Evolutionary conservation across 1,139 yeast genomes (phyloP), one percentile per base, ranked within the genome.

Genomic region (Magnusiomyces paraingens): DNA sequence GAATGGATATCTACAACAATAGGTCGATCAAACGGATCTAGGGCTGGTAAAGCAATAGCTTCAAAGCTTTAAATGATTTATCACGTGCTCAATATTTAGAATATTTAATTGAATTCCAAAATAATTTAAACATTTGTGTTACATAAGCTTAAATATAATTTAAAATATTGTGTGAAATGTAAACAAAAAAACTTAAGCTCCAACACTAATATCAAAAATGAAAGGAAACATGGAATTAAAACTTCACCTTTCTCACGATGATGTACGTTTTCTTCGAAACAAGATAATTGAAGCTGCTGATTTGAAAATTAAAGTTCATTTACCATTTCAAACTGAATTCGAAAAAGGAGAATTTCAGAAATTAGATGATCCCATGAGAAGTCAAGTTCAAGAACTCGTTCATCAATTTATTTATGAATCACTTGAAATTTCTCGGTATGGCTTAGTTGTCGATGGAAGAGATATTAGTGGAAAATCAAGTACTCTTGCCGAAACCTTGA

Each of bases 381-480:
- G 66, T 47, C 72, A 73, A 57, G 82, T 80, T 4, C 72, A 77
- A 43, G 66, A 66, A 48, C 67, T 70, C 15, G 70, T 82, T 18
- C 76, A 75, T 4, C 49, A 61, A 51, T 77, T 75, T 58, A 62
- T 83, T 3, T 64, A 73, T 49, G 76, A 74, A 11, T 73, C 77
- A 46, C 80, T 83, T 61, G 84, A 82, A 49, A 64, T 74, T 70
- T 75, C 84, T 40, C 73, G 76, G 52, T 67, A 73, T 55, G 78
- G 81, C 1, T 62, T 83, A 58, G 69, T 76, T 2, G 73, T 83
- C 8, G 84, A 81, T 46, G 74, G 72, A 8, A 56, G 54, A 18
- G 66, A 64, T 44, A 59, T 64, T 58, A 15, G 58, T 2, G 58
- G 53, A 10, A 32, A 35, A 11, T 17, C n/a, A 22, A 14, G 2